phyloP scores from a whole-genome alignment of 2,329 filamentous ascomycete species.

The Xylariales sp. region DNA sequence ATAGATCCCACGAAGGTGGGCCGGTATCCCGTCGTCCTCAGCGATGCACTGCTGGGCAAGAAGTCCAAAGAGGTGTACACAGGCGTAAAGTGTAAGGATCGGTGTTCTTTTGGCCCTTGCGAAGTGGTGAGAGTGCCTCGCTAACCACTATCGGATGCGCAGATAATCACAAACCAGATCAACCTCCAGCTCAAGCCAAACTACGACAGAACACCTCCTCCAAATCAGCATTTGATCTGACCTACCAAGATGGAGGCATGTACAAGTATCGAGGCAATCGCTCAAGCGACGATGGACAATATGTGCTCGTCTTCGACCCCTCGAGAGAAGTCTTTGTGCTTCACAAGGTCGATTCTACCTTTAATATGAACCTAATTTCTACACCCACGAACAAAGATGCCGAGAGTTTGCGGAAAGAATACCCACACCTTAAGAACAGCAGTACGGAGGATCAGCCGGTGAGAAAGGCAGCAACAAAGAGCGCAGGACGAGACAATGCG shows the following conservation, averaged over 20 bases:
- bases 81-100: conserved; percentile 51
- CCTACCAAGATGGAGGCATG: conserved; percentile 47
- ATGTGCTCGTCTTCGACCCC: conserved; percentile 72
- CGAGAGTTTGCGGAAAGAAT: conserved; percentile 59
- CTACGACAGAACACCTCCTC: conserved; percentile 45
- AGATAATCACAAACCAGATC: conserved; percentile 61
- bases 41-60: conserved; percentile 55
- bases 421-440: conserved; percentile 55
- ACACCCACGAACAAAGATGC: conserved; percentile 62
- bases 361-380: conserved; percentile 80
- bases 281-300: conserved; percentile 51
- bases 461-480: conserved; percentile 13
- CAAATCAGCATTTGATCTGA: conserved; percentile 51
- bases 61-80: conserved; percentile 55
- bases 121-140: too few relatives aligned
- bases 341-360: conserved; percentile 74
- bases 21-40: conserved; percentile 60
- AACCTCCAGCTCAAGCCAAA: conserved; percentile 44
- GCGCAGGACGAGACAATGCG: too few relatives aligned
- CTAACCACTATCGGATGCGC: too few relatives aligned
- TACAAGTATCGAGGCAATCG: conserved; percentile 60
- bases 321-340: conserved; percentile 72
- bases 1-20: conserved; percentile 57
- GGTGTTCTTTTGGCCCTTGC: too few relatives aligned
- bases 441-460: conserved; percentile 12